phyloP scores from a whole-genome alignment of 2,329 filamentous ascomycete species.

The Meredithiella fracta region DNA sequence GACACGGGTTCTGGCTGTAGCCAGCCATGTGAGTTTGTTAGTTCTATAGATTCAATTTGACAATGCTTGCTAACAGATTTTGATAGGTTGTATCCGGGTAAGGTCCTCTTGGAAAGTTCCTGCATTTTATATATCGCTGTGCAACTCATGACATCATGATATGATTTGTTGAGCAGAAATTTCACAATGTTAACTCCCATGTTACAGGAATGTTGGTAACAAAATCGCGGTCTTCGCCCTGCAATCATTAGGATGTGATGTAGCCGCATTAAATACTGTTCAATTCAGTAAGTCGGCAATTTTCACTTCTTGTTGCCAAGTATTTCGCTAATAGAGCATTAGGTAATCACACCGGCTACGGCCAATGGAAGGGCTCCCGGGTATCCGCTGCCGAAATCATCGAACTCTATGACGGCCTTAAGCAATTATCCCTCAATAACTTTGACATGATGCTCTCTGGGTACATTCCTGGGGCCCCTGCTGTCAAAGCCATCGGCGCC shows the following conservation, averaged over 20 bases:
- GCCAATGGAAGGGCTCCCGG: slow-evolving; percentile 70
- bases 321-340: slow-evolving; percentile 5
- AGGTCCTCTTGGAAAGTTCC: slow-evolving; percentile 10
- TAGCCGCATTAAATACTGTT: slow-evolving; percentile 86
- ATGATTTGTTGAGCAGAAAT: not conserved
- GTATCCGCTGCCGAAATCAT: slow-evolving; percentile 68
- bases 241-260: slow-evolving; percentile 85
- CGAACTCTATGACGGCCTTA: slow-evolving; percentile 70
- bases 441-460: slow-evolving; percentile 93
- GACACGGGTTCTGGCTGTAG: slow-evolving; percentile 64
- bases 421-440: slow-evolving; percentile 66
- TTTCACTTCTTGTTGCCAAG: not conserved
- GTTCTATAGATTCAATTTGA: not conserved
- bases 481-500: slow-evolving; percentile 65
- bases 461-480: slow-evolving; percentile 77
- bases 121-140: not conserved
- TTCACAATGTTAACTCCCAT: not conserved
- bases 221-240: slow-evolving; percentile 92
- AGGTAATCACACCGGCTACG: slow-evolving; percentile 94
- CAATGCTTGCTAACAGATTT: not conserved
- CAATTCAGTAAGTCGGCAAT: slow-evolving; percentile 62
- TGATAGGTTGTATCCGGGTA: slow-evolving; percentile 30
- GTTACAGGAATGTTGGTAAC: slow-evolving; percentile 70
- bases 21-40: slow-evolving; percentile 69
- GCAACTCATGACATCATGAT: not conserved